These are phyloP conservation scores for Stentor roeselii DNA, from an alignment of 73 alveolate genomes.

Conservation along the genomic window DNA sequence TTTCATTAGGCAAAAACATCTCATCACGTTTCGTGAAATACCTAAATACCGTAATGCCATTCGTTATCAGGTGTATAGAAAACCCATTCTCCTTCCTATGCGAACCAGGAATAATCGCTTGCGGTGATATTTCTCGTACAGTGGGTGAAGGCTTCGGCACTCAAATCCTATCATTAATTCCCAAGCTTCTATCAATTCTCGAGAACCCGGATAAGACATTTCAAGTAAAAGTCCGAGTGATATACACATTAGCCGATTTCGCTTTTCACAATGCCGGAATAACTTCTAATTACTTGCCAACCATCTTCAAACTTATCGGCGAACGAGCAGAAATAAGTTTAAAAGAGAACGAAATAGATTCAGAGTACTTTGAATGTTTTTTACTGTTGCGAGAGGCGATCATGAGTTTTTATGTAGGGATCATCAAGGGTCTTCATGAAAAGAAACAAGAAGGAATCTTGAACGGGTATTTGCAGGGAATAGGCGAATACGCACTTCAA, in stretches of 20 bases:
- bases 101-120: neutral
- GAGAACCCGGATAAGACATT: neutral
- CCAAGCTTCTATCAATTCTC: neutral
- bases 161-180: neutral
- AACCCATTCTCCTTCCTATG: neutral
- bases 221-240: neutral
- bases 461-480: neutral
- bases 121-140: slow-evolving; percentile 3
- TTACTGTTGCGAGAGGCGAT: neutral
- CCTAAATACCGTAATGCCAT: no score
- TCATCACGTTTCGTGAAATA: neutral
- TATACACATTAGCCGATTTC: neutral
- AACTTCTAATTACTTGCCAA: neutral
- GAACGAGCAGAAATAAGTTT: neutral
- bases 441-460: neutral
- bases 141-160: neutral
- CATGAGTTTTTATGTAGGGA: neutral
- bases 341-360: neutral
- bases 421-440: neutral
- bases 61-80: neutral
- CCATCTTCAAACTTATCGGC: neutral
- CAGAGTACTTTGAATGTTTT: neutral
- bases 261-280: neutral
- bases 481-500: neutral
- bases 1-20: neutral